Base-by-base conservation (phyloP, 2,329 filamentous ascomycete genomes). In the Fusarium sp. region DNA sequence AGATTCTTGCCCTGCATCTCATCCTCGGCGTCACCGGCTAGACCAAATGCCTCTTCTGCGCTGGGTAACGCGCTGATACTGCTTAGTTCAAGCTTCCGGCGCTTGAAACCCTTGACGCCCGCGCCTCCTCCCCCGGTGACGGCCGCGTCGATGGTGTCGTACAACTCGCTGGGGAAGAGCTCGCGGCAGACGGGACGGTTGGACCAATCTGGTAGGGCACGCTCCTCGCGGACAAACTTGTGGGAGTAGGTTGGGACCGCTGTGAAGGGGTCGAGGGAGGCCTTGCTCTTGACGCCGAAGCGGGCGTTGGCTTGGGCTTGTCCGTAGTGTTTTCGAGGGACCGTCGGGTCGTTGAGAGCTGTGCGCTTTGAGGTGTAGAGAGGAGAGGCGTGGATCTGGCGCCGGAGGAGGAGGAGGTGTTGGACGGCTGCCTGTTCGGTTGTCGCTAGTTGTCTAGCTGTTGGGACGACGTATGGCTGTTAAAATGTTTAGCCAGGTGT, bases 261-360 rank as follows among this genome's bases (percentile, higher is more conserved):
- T n/a, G 84, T 85, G 79, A 91, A 91, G 22, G 89, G 88, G 78
- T 91, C 88, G 58, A 87, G 75, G 14, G 86, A 88, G 40, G 88
- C 88, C 75, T 87, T 88, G 81, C 83, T 89, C 79, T 85, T 86
- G 74, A 87, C 81, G 69, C 85, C 87, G 81, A 87, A 91, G 63
- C 85, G 86, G 71, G 86, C 85, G 80, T 90, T 90, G 77, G 87
- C 81, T 80, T 91, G 89, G n/a, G 87, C 84, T 76, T 89, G 88
- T 73, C 88, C 88, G 80, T 91, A 90, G 78, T 77, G 81, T 69
- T 81, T 84, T 61, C 81, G 79, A 35, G 81, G 81, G 16, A 79
- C 82, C 6, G 82, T 80, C 6, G 85, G 83, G 35, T 86, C 85
- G 61, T 80, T 78, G 16, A 80, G 75, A 27, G 80, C 78, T 24